phyloP scores from a whole-genome alignment of 345 rosid genomes.

The Capsella bursapastoris region DNA sequence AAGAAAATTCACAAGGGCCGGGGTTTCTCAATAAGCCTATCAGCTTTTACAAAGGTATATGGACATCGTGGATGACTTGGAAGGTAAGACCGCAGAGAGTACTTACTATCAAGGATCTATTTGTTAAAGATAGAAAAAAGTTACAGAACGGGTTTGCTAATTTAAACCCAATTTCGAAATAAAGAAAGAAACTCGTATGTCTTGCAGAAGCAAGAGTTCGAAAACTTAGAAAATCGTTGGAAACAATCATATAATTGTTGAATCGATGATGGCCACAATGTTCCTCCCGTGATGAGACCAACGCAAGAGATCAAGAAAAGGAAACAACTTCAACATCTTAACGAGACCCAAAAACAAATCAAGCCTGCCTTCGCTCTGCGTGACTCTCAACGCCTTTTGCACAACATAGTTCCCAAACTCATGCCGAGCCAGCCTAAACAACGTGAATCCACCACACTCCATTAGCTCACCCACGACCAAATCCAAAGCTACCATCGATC shows the following conservation, averaged over 20 bases:
- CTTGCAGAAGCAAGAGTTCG: too few relatives aligned
- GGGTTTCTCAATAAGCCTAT: too few relatives aligned
- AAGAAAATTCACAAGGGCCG: too few relatives aligned
- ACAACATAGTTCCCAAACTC: constrained; percentile 1
- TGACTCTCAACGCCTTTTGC: constrained; percentile 3
- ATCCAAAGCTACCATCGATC: neutral
- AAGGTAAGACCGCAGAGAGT: too few relatives aligned
- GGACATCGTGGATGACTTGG: too few relatives aligned
- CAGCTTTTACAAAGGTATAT: too few relatives aligned
- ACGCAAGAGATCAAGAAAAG: neutral
- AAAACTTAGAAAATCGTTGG: too few relatives aligned
- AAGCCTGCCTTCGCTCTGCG: neutral
- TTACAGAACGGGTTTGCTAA: too few relatives aligned
- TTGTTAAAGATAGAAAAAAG: too few relatives aligned
- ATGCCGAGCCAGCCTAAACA: constrained; percentile 1
- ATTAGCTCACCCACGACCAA: neutral
- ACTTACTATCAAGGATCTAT: too few relatives aligned
- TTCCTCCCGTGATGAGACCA: neutral
- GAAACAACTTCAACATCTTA: neutral
- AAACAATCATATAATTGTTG: neutral
- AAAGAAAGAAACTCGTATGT: too few relatives aligned
- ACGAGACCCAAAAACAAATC: neutral
- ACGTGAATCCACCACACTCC: neutral
- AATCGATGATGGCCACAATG: neutral
- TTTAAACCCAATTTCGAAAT: too few relatives aligned